Conservation (phyloP, 1,139 yeast species). For the Yamadazyma siamensis region DNA sequence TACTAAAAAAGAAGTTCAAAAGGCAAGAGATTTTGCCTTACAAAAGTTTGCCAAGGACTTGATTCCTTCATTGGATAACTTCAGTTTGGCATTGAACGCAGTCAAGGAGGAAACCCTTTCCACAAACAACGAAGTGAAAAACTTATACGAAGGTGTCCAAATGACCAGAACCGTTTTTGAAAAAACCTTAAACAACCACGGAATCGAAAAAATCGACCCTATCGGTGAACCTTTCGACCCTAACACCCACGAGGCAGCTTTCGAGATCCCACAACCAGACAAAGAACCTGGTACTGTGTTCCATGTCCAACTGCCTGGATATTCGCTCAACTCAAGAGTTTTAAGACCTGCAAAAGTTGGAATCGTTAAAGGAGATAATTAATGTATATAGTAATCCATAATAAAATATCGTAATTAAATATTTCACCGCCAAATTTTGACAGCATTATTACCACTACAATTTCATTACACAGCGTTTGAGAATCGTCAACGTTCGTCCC, state of each 20-base stretch:
- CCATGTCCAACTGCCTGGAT: conserved; percentile 91
- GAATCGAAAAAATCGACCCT: conserved; percentile 79
- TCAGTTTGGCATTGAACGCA: conserved; percentile 79
- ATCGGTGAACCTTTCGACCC: conserved; percentile 87
- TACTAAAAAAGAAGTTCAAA: conserved; percentile 81
- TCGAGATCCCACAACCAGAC: conserved; percentile 83
- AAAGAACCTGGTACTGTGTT: conserved; percentile 92
- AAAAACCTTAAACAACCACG: conserved; percentile 78
- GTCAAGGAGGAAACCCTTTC: conserved; percentile 65
- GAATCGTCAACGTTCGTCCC: no score
- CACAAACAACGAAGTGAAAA: conserved; percentile 62
- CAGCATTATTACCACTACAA: no score
- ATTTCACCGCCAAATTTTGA: no score
- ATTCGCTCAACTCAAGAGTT: conserved; percentile 80
- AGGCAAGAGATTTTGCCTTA: conserved; percentile 86
- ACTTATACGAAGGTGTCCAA: conserved; percentile 82
- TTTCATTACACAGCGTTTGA: neutral
- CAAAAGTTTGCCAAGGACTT: conserved; percentile 92
- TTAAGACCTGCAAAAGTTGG: conserved; percentile 97
- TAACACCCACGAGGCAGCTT: conserved; percentile 88
- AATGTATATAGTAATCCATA: conserved; percentile 4
- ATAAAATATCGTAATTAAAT: no score
- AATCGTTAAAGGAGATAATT: conserved; percentile 58
- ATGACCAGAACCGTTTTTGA: conserved; percentile 89
- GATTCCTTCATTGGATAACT: conserved; percentile 87